These are phyloP conservation scores for Oryza brachyantha DNA, from an alignment of 176 grass and related monocot genomes.

Conservation along the genomic window DNA sequence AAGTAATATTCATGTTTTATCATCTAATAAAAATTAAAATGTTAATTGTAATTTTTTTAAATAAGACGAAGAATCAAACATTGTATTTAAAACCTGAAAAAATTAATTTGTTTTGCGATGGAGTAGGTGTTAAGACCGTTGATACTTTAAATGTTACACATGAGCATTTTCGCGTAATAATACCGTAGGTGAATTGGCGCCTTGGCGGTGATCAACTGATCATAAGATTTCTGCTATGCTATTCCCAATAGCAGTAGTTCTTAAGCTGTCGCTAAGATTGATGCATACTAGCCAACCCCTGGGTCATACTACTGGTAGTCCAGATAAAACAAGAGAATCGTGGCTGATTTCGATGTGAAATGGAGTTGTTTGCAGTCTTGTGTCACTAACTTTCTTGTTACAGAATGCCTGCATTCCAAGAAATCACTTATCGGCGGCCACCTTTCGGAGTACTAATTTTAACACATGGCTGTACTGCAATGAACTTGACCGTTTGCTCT, in stretches of 20 bases:
- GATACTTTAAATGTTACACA: too few relatives aligned
- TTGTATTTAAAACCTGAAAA: too few relatives aligned
- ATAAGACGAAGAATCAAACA: accelerated
- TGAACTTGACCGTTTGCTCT: conserved; percentile 3
- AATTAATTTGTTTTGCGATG: too few relatives aligned
- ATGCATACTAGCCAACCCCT: background rate
- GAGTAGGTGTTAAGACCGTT: too few relatives aligned
- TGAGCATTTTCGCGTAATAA: too few relatives aligned
- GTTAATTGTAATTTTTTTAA: too few relatives aligned
- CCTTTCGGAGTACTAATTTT: conserved; percentile 30
- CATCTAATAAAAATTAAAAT: too few relatives aligned
- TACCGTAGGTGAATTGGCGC: too few relatives aligned
- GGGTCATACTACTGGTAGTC: background rate
- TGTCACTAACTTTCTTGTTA: conserved; percentile 11
- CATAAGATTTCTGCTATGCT: background rate
- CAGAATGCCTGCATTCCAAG: conserved; percentile 37
- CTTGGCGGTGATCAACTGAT: background rate
- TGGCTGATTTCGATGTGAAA: conserved; percentile 33
- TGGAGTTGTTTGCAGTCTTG: conserved; percentile 31
- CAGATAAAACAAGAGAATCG: conserved; percentile 3
- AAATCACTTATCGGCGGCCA: conserved; percentile 16
- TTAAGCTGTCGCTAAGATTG: too few relatives aligned
- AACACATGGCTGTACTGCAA: conserved; percentile 26
- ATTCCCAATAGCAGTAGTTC: background rate
- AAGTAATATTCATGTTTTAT: too few relatives aligned